These are phyloP conservation scores for Hymenoscyphus occultus DNA, from an alignment of 2,329 filamentous ascomycete genomes.

Conservation along the genomic window DNA sequence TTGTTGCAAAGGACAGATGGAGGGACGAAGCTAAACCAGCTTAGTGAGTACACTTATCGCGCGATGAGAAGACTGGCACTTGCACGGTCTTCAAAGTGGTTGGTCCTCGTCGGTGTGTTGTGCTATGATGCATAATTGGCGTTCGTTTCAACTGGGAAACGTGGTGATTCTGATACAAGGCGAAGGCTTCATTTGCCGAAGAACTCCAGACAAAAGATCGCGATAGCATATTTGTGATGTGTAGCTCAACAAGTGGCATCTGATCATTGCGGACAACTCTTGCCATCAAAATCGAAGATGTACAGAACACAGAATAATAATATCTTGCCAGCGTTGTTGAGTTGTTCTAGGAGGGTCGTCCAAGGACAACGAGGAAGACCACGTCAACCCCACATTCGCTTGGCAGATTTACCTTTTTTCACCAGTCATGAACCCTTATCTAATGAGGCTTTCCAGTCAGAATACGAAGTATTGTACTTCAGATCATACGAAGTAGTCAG, in stretches of 20 bases:
- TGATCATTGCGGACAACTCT: neutral
- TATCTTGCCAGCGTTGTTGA: neutral
- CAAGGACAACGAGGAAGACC: neutral
- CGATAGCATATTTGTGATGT: neutral
- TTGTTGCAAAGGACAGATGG: neutral
- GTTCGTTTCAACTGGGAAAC: constrained; percentile 1
- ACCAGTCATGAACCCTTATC: too few relatives aligned
- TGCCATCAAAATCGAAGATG: neutral
- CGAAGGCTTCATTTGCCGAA: neutral
- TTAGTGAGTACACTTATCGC: neutral
- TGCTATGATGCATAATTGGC: constrained; percentile 3
- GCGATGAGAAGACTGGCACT: constrained; percentile 1
- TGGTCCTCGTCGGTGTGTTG: constrained; percentile 1
- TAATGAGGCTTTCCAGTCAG: too few relatives aligned
- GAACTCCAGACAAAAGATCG: neutral
- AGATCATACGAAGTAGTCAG: too few relatives aligned
- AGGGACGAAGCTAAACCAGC: neutral
- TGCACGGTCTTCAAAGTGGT: neutral
- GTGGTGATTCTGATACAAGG: constrained; percentile 1
- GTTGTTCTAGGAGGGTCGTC: neutral
- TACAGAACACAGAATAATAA: neutral
- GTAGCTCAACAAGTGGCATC: neutral
- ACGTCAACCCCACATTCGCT: neutral
- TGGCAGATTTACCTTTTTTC: too few relatives aligned
- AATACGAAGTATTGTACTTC: too few relatives aligned